A percentile compares a stretch with the other conserved stretches of the same genome.
These are phyloP conservation scores for Fusarium musae DNA, from an alignment of 2,329 filamentous ascomycete species.

Conservation along the genomic window DNA sequence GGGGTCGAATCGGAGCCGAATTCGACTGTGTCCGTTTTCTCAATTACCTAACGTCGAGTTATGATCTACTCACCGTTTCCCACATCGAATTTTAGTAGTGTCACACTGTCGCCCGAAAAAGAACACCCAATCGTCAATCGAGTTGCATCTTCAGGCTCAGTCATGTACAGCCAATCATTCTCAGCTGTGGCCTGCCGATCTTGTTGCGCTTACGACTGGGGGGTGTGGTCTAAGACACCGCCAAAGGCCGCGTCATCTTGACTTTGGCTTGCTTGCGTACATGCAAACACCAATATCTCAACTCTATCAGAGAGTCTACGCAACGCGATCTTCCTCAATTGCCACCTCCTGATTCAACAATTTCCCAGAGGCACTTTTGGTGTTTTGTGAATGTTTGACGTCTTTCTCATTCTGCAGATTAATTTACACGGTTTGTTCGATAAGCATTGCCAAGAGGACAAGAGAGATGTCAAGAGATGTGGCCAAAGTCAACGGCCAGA, in stretches of 20 bases:
- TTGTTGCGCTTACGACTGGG: conserved; percentile 34
- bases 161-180: conserved; percentile 25
- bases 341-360: conserved; percentile 30
- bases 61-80: conserved; percentile 29
- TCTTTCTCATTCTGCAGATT: not conserved
- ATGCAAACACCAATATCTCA: conserved; percentile 31
- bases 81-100: not conserved
- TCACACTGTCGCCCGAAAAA: conserved; percentile 5
- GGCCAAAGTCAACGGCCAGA: conserved; percentile 13
- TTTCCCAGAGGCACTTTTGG: not conserved
- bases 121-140: conserved; percentile 21
- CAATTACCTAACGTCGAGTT: not conserved
- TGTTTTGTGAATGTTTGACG: not conserved
- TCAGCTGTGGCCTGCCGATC: conserved; percentile 18
- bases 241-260: conserved; percentile 45
- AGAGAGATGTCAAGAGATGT: not conserved
- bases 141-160: conserved; percentile 8
- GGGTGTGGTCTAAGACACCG: conserved; percentile 38
- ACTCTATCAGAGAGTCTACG: conserved; percentile 15
- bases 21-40: conserved; percentile 21
- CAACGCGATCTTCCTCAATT: conserved; percentile 18
- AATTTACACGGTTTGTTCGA: not conserved
- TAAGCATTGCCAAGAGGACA: conserved; percentile 15
- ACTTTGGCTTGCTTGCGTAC: conserved; percentile 44
- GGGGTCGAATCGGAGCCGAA: conserved; percentile 29